Evolutionary conservation across 2,329 filamentous ascomycete genomes (phyloP), one percentile per base, ranked within the genome.

Genomic region (Purpureocillium takamizusanense): DNA sequence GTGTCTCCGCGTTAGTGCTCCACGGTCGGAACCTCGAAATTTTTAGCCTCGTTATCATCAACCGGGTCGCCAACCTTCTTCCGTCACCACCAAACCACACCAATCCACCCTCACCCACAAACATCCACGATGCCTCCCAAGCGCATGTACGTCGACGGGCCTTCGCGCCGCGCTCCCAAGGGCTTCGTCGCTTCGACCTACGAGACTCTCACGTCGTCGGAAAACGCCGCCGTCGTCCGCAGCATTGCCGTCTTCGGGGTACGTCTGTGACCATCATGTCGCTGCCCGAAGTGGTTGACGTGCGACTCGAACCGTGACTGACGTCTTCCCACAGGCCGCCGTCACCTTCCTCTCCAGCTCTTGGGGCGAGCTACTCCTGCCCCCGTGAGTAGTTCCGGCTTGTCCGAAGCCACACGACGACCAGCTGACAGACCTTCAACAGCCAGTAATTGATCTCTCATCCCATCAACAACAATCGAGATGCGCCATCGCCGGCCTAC

Each of bases 181-280:
- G 72, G 79, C 46, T 69, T 76, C 59, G 49, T 83, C 47, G 66
- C 65, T 50, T 67, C 67, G 41, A 68, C 74, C 47, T 84, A 83
- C 60, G 69, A 73, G 43, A 67, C 76, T 47, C 53, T 84, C 53
- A 83, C 78, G 39, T 73, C 74, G 21, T 61, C 80, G 27, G 81
- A 86, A 55, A 85, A 86, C 61, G 71, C 77, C 35, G 73, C 78
- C 40, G 73, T 84, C 40, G 80, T 85, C 43, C 72, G 76, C 51
- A 83, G 80, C 55, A 63, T 85, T 48, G 68, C 75, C 46, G 59
- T 83, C 51, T 85, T 85, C 54, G 79, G 78, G 40, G 80, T 85
- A 70, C 56, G 79, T 67, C 33, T 18, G 31, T 32, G 18, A 21
- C 16, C 14, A n/a, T n/a, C n/a, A n/a, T n/a, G n/a, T n/a, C n/a